Percentiles rank a stretch among this genome's conserved stretches.
These are phyloP conservation scores for Aspergillus cristatus DNA, from an alignment of 495 filamentous ascomycete species.

Conservation along the genomic window DNA sequence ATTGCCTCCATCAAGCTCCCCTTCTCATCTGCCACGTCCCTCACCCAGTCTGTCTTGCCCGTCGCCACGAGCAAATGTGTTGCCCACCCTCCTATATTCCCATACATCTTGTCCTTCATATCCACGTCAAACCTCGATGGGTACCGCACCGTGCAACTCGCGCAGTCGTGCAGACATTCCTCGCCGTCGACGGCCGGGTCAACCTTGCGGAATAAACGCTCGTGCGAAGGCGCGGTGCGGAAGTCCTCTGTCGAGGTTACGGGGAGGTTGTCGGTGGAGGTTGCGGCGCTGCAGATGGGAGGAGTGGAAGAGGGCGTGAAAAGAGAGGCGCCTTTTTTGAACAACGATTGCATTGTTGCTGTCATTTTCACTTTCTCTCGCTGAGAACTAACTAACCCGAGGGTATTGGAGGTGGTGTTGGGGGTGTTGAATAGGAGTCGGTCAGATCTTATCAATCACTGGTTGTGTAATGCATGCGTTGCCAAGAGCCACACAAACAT, in stretches of 20 bases:
- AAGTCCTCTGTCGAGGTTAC: conserved; percentile 28
- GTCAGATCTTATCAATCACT: no score
- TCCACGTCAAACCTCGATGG: conserved; percentile 71
- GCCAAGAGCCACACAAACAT: no score
- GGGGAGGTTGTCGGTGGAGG: conserved; percentile 15
- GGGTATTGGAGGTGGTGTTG: no score
- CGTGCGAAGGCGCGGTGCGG: conserved; percentile 25
- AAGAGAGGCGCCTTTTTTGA: conserved; percentile 28
- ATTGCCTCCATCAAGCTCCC: conserved; percentile 95
- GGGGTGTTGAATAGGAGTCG: no score
- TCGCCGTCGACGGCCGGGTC: conserved; percentile 71
- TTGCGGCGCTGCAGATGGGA: conserved; percentile 13
- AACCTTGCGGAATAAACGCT: conserved; percentile 41
- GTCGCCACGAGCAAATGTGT: conserved; percentile 90
- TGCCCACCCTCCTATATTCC: conserved; percentile 77
- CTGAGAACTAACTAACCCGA: no score
- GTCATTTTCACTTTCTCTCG: no score
- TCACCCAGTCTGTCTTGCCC: conserved; percentile 89
- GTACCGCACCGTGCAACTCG: conserved; percentile 67
- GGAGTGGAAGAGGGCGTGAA: conserved; percentile 25
- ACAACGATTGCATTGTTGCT: conserved; percentile 33
- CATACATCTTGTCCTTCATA: conserved; percentile 70
- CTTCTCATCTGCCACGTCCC: conserved; percentile 81
- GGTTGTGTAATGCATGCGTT: no score
- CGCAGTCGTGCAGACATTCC: conserved; percentile 84